Base-by-base conservation (phyloP, 768 basidiomycete species). In the Psilocybe tampanensis region DNA sequence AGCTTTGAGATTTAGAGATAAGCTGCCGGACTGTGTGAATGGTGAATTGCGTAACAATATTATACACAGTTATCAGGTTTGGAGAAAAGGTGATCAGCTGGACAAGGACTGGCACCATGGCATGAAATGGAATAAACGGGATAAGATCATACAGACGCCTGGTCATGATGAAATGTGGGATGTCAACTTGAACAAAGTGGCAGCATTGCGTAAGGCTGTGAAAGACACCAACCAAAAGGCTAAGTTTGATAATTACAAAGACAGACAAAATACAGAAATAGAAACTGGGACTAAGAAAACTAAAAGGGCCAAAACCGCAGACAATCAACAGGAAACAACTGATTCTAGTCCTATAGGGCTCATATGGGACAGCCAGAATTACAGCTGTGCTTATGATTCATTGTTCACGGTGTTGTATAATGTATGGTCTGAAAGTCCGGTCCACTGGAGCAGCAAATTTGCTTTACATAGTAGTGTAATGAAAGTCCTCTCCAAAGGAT, bases 1-100 rank as follows among this genome's bases (percentile, higher is more conserved):
- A 0, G 26, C 33, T 1, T 41, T 71, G 1, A 47, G 58, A 26
- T 77, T 63, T 58, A 55, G 69, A 21, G 47, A 56, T 0, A 47
- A 26, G 21, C 48, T 75, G 1, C 60, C 64, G 39, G 64, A 4
- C 6, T 61, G 0, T 54, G 48, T 47, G 44, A 54, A 21, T 26
- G 60, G 36, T 63, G 60, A 57, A n/a, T 8, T 17, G 19, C 41
- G n/a, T 26, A 23, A 26, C 21, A 29, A 19, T 21, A 21, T 41
- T 12, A 60, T 51, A 22, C 2, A 29, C 15, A 23, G n/a, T 21
- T 56, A 43, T 43, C 12, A 32, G 36, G 45, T 15, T 8, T 52
- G 54, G 50, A 34, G 32, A 33, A 22, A 43, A 33, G n/a, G 13
- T 13, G 26, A 49, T 17, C 55, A n/a, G 22, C 39, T 19, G 17